Conservation (phyloP, 208 protist species). For the Crithidia brevicula region DNA sequence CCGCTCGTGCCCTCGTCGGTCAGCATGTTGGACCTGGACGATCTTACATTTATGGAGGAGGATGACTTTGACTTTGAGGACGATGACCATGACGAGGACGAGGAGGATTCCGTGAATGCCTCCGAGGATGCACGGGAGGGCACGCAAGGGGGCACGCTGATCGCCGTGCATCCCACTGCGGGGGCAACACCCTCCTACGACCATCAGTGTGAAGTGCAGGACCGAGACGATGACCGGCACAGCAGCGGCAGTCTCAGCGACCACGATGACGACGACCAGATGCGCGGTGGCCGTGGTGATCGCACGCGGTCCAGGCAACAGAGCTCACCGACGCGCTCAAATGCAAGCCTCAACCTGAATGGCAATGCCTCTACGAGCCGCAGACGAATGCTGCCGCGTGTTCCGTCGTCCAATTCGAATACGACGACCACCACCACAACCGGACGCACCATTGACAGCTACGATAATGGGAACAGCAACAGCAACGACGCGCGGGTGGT, state of each 20-base stretch:
- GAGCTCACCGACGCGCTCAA: too few relatives aligned
- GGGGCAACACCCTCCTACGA: too few relatives aligned
- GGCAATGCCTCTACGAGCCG: too few relatives aligned
- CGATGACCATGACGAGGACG: not conserved
- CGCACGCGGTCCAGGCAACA: too few relatives aligned
- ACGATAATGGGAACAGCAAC: not conserved
- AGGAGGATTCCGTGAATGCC: not conserved
- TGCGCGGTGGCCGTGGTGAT: too few relatives aligned
- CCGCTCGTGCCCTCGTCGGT: constrained; percentile 11
- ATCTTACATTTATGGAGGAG: constrained; percentile 9
- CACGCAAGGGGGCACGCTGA: too few relatives aligned
- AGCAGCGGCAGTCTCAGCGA: constrained; percentile 5
- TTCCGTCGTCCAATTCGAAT: not conserved
- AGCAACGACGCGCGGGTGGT: not conserved
- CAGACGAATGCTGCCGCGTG: not conserved
- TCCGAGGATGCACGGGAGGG: not conserved
- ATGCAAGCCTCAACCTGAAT: too few relatives aligned
- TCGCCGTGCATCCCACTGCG: not conserved
- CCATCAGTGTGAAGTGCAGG: not conserved
- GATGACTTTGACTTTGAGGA: not conserved
- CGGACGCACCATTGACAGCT: constrained; percentile 25
- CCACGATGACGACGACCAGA: not conserved
- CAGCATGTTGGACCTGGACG: constrained; percentile 13
- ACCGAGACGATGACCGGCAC: not conserved
- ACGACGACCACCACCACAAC: constrained; percentile 13